Conservation (phyloP, 345 rosid genomes). For the Aquilaria yunnanensis region DNA sequence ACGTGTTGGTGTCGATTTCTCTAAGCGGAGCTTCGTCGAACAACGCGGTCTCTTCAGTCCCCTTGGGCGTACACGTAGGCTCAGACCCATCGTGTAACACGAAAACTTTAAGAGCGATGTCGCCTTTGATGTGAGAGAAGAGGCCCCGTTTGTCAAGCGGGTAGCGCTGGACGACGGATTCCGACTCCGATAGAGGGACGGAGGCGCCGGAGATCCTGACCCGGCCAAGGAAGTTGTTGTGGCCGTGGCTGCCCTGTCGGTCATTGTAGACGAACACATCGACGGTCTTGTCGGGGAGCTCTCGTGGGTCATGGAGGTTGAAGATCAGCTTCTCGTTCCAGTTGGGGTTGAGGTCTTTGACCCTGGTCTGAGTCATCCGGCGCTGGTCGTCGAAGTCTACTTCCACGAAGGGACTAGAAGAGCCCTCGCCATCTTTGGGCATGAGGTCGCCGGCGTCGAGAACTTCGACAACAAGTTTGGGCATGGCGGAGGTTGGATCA, state of each 20-base stretch:
- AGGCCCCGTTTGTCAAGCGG: constrained; percentile 81
- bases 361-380: constrained; percentile 58
- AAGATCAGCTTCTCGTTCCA: constrained; percentile 78
- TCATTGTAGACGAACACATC: constrained; percentile 57
- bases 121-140: constrained; percentile 74
- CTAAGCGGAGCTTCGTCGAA: constrained; percentile 19
- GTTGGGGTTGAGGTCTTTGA: constrained; percentile 57
- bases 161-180: constrained; percentile 53
- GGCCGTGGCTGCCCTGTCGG: constrained; percentile 28
- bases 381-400: constrained; percentile 51
- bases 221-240: constrained; percentile 69
- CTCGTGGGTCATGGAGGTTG: constrained; percentile 27
- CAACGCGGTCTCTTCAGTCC: too few relatives aligned
- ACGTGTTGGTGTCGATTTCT: constrained; percentile 23
- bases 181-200: constrained; percentile 54
- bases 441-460: constrained; percentile 68
- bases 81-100: constrained; percentile 19
- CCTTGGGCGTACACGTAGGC: neutral
- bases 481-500: constrained; percentile 30
- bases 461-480: constrained; percentile 66
- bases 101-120: constrained; percentile 52
- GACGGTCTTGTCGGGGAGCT: constrained; percentile 41
- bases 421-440: constrained; percentile 84
- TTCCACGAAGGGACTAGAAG: constrained; percentile 68
- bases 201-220: constrained; percentile 63